Base-by-base conservation (phyloP, 2,329 filamentous ascomycete species). In the Diaporthe ilicicola region DNA sequence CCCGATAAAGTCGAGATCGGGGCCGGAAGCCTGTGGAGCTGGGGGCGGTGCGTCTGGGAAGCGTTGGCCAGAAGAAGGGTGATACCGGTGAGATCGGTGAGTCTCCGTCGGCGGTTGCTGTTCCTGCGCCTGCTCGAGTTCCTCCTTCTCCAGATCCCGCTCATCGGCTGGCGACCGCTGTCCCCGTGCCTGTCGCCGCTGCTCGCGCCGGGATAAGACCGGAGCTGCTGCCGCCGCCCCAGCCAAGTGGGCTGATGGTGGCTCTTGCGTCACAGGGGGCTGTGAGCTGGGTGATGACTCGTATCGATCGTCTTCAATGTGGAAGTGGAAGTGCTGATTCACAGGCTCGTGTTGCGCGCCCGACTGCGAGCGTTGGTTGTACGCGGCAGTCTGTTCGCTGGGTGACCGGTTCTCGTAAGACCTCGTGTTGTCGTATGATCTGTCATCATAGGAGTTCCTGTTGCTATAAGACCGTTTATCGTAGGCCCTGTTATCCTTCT, bases 1-100 rank as follows among this genome's bases (percentile, higher is more conserved):
- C n/a, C 68, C 71, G 6, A 73, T 73, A 24, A 73, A 73, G 19
- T 71, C 71, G 42, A 68, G 17, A 39, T 66, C 56, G 8, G 69
- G 71, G 4, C 42, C 61, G 7, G 39, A n/a, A 22, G 59, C 53
- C 32, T 37, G n/a, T 12, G 34, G 37, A 22, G 55, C 48, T 24
- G 61, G 48, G 1, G 71, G 71, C 8, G 71, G 71, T 22, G 51
- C 64, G 4, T 61, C 69, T 32, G 62, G 64, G 27, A 66, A 65
- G 32, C 71, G 64, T 44, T 67, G 55, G 1, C 69, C 71, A 17
- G 71, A 73, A n/a, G 54, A 61, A 0, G 71, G 69, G 22, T 73
- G 71, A 13, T 73, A 73, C 8, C 69, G 55, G 48, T 73, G 71
- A 6, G 62, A 67, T 13, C 44, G 61, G 10, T 19, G 15, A 24